Evolutionary conservation across 2,329 filamentous ascomycete species (phyloP).

Genomic region (Aureobasidium leucospermi): DNA sequence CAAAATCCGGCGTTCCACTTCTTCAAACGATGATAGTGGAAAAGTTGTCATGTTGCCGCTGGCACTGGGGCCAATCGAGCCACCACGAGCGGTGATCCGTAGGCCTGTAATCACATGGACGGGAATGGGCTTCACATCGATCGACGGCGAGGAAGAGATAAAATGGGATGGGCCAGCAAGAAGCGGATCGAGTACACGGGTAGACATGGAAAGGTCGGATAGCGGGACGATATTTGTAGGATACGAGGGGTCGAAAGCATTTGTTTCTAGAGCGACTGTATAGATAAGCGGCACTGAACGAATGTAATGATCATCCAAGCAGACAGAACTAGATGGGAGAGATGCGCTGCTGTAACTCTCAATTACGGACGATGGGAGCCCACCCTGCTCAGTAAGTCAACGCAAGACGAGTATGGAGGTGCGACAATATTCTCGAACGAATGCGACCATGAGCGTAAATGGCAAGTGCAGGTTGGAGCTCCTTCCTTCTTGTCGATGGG

Average conservation of each 20-base stretch:
- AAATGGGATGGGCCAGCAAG: not conserved
- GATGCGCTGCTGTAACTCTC: too few species aligned
- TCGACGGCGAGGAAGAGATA: not conserved
- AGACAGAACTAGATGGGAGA: too few species aligned
- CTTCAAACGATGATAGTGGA: not conserved
- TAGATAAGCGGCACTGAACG: not conserved
- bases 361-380: too few species aligned
- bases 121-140: not conserved
- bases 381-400: too few species aligned
- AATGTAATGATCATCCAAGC: not conserved
- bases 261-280: not conserved
- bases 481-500: too few species aligned
- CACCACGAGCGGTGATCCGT: not conserved
- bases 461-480: too few species aligned
- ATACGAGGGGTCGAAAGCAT: slow-evolving; percentile 1
- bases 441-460: too few species aligned
- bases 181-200: not conserved
- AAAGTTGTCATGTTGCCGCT: not conserved
- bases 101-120: slow-evolving; percentile 1
- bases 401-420: too few species aligned
- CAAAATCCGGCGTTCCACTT: not conserved
- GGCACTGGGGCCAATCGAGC: not conserved
- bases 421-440: too few species aligned
- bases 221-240: slow-evolving; percentile 7
- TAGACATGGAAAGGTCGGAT: not conserved